phyloP scores from a whole-genome alignment of 805 yeast species.

The Yarrowia sp. region DNA sequence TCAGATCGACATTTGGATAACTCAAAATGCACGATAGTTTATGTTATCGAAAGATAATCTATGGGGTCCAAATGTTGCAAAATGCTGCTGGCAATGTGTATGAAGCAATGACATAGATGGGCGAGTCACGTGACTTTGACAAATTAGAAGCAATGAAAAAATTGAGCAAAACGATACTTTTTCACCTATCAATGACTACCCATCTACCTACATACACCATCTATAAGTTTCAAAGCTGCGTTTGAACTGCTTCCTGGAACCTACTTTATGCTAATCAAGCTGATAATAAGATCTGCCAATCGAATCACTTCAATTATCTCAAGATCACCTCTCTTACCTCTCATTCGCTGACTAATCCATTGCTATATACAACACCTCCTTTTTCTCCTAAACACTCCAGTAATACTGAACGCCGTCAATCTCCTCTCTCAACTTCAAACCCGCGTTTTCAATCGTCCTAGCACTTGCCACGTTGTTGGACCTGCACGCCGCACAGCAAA shows the following conservation, averaged over 20 bases:
- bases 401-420: neutral
- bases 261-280: neutral
- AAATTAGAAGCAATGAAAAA: too few relatives aligned
- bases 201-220: too few relatives aligned
- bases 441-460: conserved; percentile 9
- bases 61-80: neutral
- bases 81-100: too few relatives aligned
- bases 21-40: conserved; percentile 1
- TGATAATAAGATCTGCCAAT: too few relatives aligned
- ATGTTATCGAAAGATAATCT: neutral
- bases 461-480: conserved; percentile 13
- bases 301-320: too few relatives aligned
- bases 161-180: too few relatives aligned
- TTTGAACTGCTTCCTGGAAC: conserved; percentile 25
- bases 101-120: too few relatives aligned
- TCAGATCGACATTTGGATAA: neutral
- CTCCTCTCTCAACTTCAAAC: neutral
- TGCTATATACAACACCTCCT: neutral
- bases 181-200: too few relatives aligned
- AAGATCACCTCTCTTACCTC: too few relatives aligned
- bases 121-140: too few relatives aligned
- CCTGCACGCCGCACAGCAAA: conserved; percentile 22
- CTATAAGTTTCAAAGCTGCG: conserved; percentile 1
- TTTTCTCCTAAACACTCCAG: neutral
- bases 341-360: too few relatives aligned